These are phyloP conservation scores for Pseudotulostoma volvatum DNA, from an alignment of 495 filamentous ascomycete genomes.

Conservation along the genomic window DNA sequence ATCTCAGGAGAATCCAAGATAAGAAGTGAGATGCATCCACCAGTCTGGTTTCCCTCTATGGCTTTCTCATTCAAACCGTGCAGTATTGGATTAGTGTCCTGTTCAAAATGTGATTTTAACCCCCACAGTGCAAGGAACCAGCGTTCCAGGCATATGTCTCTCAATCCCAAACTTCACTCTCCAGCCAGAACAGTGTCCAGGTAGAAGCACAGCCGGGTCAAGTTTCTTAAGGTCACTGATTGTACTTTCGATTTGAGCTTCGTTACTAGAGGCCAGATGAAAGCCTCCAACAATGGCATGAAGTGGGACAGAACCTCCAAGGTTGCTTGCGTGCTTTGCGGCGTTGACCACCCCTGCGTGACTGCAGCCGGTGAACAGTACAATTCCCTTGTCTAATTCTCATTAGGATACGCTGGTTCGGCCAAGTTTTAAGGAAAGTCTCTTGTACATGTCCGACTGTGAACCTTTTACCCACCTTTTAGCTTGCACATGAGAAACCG, in stretches of 20 bases:
- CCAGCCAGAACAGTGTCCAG: constrained; percentile 48
- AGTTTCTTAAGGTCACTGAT: constrained; percentile 35
- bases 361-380: constrained; percentile 47
- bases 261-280: constrained; percentile 36
- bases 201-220: constrained; percentile 36
- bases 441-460: background rate
- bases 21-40: no score
- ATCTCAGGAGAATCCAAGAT: no score
- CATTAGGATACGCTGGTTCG: constrained; percentile 3
- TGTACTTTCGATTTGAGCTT: constrained; percentile 28
- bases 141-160: constrained; percentile 34
- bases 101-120: constrained; percentile 29
- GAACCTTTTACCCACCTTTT: constrained; percentile 24
- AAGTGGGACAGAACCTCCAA: constrained; percentile 24
- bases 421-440: background rate
- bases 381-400: constrained; percentile 33
- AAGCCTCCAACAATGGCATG: constrained; percentile 45
- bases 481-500: constrained; percentile 42
- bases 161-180: constrained; percentile 44
- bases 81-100: no score
- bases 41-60: no score
- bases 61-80: no score
- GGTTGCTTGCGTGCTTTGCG: constrained; percentile 30
- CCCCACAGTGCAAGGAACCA: constrained; percentile 42
- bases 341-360: constrained; percentile 45